Base-by-base conservation (phyloP, 2,329 filamentous ascomycete genomes). In the Cercospora citrullina region DNA sequence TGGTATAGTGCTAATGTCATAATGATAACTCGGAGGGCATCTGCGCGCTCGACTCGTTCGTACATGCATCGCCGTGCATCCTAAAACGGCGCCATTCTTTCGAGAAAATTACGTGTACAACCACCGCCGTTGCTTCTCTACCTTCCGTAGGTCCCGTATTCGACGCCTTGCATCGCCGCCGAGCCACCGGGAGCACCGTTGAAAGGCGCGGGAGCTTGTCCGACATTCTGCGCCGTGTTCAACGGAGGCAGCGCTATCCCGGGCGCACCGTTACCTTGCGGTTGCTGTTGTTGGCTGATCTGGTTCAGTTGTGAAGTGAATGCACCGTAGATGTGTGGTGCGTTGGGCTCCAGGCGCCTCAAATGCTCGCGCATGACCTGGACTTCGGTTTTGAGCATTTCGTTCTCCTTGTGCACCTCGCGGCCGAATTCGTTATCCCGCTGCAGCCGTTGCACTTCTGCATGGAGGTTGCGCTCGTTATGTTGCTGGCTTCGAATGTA, bases 91-190 rank as follows among this genome's bases (percentile, higher is more conserved):
- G 53, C 53, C 53, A 58, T 58, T 18, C 60, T 36, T 42, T 58
- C 53, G 53, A 58, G n/a, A 58, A 31, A 18, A 30, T 30, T 30
- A 58, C 53, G 53, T 58, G 53, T 30, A 33, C 53, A 33, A 58
- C 53, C 26, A 33, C 53, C 53, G 26, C 16, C 53, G n/a, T 58
- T 9, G 14, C 12, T 18, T 18, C 30, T 21, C 31, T 68, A 74
- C 59, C 72, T 63, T 48, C 73, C 73, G 51, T 72, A 77, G 31
- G 57, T 48, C 42, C 74, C 74, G 62, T 80, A 85, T 68, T 84
- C 83, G 16, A 85, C 81, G 21, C 83, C 83, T 74, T 84, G 82
- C 83, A 85, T 84, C 1, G 82, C 72, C 14, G 72, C 80, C 14
- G 77, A 72, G 14, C 76, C 53, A 23, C 23, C 73, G 7, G 69